Percentiles rank a stretch among this genome's conserved stretches.
These are phyloP conservation scores for Chamaecyparis obtusa DNA, from an alignment of 75 land plant genomes.

Conservation along the genomic window DNA sequence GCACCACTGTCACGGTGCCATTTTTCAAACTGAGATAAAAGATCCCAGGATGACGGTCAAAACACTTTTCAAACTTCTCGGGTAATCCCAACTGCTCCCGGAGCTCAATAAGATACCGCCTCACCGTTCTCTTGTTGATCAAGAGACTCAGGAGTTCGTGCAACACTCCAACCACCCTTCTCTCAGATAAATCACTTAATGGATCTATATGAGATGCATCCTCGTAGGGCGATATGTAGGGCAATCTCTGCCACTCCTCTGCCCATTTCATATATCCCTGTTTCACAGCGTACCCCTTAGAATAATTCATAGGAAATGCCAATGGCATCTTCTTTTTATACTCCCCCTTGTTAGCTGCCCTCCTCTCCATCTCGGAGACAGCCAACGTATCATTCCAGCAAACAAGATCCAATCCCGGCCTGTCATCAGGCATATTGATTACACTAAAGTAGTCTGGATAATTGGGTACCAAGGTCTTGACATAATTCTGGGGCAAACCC, in stretches of 20 bases:
- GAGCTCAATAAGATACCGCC: constrained; percentile 36
- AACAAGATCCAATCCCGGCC: constrained; percentile 64
- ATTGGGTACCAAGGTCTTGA: constrained; percentile 37
- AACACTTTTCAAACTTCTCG: constrained; percentile 40
- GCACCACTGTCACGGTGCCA: constrained; percentile 41
- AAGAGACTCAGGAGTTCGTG: constrained; percentile 66
- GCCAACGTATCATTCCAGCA: constrained; percentile 69
- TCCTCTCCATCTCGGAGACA: constrained; percentile 63
- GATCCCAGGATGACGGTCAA: constrained; percentile 62
- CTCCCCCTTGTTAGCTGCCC: constrained; percentile 18
- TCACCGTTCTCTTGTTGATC: constrained; percentile 56
- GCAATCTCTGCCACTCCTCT: constrained; percentile 72
- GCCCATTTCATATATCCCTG: constrained; percentile 50
- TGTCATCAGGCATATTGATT: constrained; percentile 10
- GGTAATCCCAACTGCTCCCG: constrained; percentile 49
- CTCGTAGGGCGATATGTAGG: constrained; percentile 74
- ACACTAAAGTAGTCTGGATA: constrained; percentile 69
- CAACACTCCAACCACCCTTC: constrained; percentile 55
- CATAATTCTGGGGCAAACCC: constrained; percentile 62
- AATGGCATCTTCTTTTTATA: constrained; percentile 41
- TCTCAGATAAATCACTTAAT: constrained; percentile 42
- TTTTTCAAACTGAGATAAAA: constrained; percentile 67
- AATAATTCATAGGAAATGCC: constrained; percentile 32
- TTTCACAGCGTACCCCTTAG: constrained; percentile 45
- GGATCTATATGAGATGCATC: constrained; percentile 30